Percentiles rank a stretch among this genome's conserved stretches.
Conservation (phyloP, 257 asterid species). For the Orobanche coerulescens region DNA sequence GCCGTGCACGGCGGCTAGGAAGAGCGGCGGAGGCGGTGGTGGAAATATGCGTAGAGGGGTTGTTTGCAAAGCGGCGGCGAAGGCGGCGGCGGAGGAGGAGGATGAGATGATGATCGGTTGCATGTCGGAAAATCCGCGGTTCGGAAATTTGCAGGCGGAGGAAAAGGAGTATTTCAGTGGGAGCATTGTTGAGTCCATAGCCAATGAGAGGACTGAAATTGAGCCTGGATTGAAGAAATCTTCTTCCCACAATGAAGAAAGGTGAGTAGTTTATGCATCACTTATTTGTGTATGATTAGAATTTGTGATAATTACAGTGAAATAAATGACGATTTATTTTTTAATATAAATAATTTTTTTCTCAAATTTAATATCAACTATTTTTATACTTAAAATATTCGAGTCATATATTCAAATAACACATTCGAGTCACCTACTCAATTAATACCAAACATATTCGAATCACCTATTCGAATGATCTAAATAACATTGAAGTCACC, state of each 20-base stretch:
- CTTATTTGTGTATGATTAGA: too few species aligned
- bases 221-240: conserved; percentile 57
- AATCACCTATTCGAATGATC: too few species aligned
- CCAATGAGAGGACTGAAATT: conserved; percentile 26
- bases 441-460: too few species aligned
- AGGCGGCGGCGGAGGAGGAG: conserved; percentile 34
- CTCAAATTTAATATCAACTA: too few species aligned
- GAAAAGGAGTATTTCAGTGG: conserved; percentile 89
- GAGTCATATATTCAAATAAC: too few species aligned
- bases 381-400: too few species aligned
- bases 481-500: too few species aligned
- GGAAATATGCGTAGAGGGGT: conserved; percentile 39
- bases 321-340: too few species aligned
- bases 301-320: too few species aligned
- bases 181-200: conserved; percentile 65
- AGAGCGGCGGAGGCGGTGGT: conserved; percentile 41
- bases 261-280: conserved; percentile 32
- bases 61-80: conserved; percentile 33
- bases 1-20: conserved; percentile 31
- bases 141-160: conserved; percentile 55
- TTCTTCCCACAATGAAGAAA: conserved; percentile 71
- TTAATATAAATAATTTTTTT: too few species aligned
- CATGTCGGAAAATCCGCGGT: conserved; percentile 90
- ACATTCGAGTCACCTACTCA: too few species aligned
- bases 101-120: conserved; percentile 40